Evolutionary conservation across 805 yeast species (phyloP), one percentile per base, ranked within the genome.

Genomic region (Yarrowia deformans): DNA sequence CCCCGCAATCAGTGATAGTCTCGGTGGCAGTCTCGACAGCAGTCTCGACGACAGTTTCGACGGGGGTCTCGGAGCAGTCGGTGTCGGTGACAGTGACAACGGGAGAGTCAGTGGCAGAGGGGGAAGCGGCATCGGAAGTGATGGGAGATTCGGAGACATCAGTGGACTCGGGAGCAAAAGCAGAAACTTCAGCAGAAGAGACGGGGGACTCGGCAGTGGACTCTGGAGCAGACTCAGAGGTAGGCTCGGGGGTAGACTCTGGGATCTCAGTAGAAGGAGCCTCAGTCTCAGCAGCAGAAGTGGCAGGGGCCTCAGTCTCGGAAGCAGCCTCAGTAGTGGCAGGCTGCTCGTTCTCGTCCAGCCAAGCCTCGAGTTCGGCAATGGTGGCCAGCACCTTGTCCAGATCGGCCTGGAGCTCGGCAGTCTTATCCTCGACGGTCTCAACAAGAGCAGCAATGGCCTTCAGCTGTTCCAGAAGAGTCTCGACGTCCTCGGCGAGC

Each of bases 401-500:
- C 14, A 19, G 29, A 45, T 45, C 49, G 12, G 50, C 34, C 50
- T 46, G 50, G 7, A 23, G 50, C 34, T 46, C 50, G 16, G 50
- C 34, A 9, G 50, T 12, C 45, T 42, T 42, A 8, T 42, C 45
- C 45, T 42, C 45, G 1, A 16, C 18, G 3, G 45, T 16, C 45
- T 42, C 45, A 16, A 42, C 45, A 14, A 42, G 45, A 42, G 45
- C 45, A 42, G 45, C 45, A 42, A 42, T 42, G 7, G 45, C 45
- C 45, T 42, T 42, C n/a, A 46, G 50, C 32, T 13, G 29, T 3
- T 23, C 50, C 34, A 46, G 34, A 8, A 46, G 50, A 8, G 32
- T 12, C 12, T 34, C n/a, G 6, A 46, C 50, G n/a, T 46, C 34
- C 6, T 12, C 50, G 16, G 49, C 49, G 7, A 45, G 49, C 9